Evolutionary conservation across 345 rosid genomes (phyloP).

Genomic region (Syzygium grande): DNA sequence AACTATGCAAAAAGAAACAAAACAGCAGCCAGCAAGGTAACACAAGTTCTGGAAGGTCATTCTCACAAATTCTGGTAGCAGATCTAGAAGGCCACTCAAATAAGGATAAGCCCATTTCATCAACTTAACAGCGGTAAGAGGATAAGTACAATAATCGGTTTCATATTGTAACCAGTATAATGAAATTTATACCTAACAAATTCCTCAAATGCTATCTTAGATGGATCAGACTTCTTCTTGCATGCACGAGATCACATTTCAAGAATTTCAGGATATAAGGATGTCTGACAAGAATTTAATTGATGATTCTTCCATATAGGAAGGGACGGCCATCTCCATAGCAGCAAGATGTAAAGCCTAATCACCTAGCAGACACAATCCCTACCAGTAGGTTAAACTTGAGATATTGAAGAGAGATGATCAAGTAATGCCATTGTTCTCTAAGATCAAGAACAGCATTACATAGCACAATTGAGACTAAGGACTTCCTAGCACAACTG

Average conservation of each 20-base stretch:
- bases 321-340: neutral
- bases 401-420: neutral
- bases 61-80: neutral
- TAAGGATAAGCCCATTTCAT: neutral
- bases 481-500: neutral
- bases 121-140: neutral
- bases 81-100: neutral
- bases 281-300: neutral
- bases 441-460: neutral
- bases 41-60: neutral
- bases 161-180: neutral
- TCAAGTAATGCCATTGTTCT: neutral
- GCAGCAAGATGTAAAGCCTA: neutral
- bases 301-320: neutral
- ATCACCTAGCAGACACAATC: neutral
- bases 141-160: neutral
- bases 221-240: neutral
- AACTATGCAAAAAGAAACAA: neutral
- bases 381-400: neutral
- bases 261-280: neutral
- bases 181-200: neutral
- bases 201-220: neutral
- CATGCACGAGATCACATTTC: neutral
- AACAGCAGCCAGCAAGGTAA: neutral
- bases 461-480: neutral